Conservation (phyloP, 1,284 basidiomycete genomes). For the Ceratobasidium sp. region DNA sequence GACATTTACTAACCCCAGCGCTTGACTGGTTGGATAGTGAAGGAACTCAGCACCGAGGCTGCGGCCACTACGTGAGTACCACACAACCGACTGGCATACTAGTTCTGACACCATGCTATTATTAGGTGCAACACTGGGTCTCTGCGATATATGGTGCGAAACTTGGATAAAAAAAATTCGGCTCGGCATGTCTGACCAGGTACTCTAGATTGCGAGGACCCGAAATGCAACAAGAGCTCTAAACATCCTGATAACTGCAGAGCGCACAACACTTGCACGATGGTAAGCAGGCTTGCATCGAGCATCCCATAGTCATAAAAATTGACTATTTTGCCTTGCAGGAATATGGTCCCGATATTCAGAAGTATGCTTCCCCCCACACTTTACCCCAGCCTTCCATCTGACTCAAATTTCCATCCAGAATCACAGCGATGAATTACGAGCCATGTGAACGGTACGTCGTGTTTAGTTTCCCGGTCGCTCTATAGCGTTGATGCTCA, state of each 20-base stretch:
- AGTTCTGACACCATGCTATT: neutral
- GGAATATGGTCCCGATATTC: constrained; percentile 40
- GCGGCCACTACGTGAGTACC: constrained; percentile 64
- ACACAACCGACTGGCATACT: constrained; percentile 32
- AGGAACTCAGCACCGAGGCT: constrained; percentile 70
- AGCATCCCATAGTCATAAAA: neutral
- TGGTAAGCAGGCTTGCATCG: constrained; percentile 5
- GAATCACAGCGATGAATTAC: constrained; percentile 40
- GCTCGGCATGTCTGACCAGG: constrained; percentile 13
- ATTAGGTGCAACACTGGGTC: constrained; percentile 34
- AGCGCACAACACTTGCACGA: constrained; percentile 33
- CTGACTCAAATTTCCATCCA: constrained; percentile 29
- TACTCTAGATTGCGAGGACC: constrained; percentile 41
- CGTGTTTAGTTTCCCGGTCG: neutral
- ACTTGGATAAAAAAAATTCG: neutral
- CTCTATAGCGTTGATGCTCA: constrained; percentile 3
- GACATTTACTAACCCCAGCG: constrained; percentile 23
- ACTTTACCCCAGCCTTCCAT: constrained; percentile 23
- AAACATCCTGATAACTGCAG: constrained; percentile 40
- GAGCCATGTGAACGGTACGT: constrained; percentile 40
- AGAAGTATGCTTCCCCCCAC: constrained; percentile 36
- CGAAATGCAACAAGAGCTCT: constrained; percentile 40
- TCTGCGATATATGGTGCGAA: constrained; percentile 34
- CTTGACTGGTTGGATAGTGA: constrained; percentile 56
- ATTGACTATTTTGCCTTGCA: constrained; percentile 7